These are phyloP conservation scores for Sechiopsis laciniata DNA, from an alignment of 306 rosid species.

Conservation along the genomic window DNA sequence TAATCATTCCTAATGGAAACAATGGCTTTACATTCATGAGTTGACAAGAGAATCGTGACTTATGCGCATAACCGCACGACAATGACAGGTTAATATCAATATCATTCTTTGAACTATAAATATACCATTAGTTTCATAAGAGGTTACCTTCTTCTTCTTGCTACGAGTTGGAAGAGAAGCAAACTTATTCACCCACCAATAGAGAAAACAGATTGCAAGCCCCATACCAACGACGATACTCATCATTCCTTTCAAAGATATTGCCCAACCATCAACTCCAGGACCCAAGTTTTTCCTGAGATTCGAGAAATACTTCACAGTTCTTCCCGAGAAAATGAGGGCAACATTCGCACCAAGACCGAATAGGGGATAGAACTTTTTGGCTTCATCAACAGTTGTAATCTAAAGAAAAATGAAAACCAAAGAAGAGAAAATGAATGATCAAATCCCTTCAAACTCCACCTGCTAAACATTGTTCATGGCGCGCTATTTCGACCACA, in stretches of 20 bases:
- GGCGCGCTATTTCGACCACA: background rate
- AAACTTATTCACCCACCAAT: conserved; percentile 81
- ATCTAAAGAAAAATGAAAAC: conserved; percentile 44
- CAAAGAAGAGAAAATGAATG: background rate
- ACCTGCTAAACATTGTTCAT: background rate
- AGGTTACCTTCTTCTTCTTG: conserved; percentile 80
- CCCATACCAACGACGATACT: conserved; percentile 85
- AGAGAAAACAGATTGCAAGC: conserved; percentile 55
- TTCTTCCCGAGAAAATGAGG: conserved; percentile 80
- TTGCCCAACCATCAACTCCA: conserved; percentile 94
- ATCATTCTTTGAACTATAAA: background rate
- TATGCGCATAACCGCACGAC: background rate
- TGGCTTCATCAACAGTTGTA: conserved; percentile 83
- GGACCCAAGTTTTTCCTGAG: conserved; percentile 75
- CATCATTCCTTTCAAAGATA: conserved; percentile 84
- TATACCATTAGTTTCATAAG: background rate
- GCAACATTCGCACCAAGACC: conserved; percentile 95
- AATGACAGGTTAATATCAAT: background rate
- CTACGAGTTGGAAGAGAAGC: conserved; percentile 88
- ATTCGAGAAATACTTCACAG: conserved; percentile 86
- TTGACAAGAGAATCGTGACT: background rate
- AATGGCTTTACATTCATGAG: background rate
- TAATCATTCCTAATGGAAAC: background rate
- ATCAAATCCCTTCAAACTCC: background rate
- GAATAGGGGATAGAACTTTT: conserved; percentile 80